Conservation (phyloP, 345 rosid genomes). For the Murraya paniculata region DNA sequence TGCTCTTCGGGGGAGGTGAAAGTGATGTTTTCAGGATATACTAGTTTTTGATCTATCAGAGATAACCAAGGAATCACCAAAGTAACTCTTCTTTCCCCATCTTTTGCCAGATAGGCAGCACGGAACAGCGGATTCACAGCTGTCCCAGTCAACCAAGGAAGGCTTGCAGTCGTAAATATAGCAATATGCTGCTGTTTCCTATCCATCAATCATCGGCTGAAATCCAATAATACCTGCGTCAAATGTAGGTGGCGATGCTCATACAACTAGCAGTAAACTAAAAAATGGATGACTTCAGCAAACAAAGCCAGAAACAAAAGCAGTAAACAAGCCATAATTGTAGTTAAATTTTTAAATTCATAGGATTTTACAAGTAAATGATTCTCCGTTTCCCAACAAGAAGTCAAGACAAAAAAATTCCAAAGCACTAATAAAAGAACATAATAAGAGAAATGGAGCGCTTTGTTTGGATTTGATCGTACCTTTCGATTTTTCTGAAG, state of each 20-base stretch:
- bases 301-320: not conserved
- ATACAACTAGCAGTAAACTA: not conserved
- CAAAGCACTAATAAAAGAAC: not conserved
- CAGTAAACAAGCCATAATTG: not conserved
- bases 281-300: not conserved
- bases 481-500: not conserved
- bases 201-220: slow-evolving; percentile 47
- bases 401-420: not conserved
- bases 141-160: slow-evolving; percentile 99
- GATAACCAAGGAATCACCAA: slow-evolving; percentile 97
- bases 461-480: not conserved
- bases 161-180: slow-evolving; percentile 87
- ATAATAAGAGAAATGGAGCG: not conserved
- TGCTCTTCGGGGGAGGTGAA: slow-evolving; percentile 73
- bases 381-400: not conserved
- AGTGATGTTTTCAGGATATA: slow-evolving; percentile 56
- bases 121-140: slow-evolving; percentile 95
- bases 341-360: not conserved
- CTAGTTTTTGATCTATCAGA: slow-evolving; percentile 60
- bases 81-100: slow-evolving; percentile 59
- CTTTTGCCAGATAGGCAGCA: slow-evolving; percentile 87
- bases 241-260: not conserved
- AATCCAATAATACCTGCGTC: not conserved
- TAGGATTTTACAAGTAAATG: not conserved
- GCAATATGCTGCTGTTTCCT: slow-evolving; percentile 55